phyloP scores from a whole-genome alignment of 345 rosid genomes.

The Heritiera littoralis region DNA sequence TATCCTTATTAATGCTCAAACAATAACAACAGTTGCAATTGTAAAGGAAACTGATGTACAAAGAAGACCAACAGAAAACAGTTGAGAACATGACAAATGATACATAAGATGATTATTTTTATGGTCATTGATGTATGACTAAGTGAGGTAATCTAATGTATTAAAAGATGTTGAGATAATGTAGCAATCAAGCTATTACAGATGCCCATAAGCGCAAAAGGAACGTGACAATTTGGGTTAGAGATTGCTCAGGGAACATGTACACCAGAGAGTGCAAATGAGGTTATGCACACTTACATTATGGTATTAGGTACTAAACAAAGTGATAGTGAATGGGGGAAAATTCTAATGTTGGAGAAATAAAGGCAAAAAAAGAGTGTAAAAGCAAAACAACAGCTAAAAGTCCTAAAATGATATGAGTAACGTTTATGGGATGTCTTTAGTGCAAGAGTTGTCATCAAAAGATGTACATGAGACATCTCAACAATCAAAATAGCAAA shows the following conservation, averaged over 20 bases:
- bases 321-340: background rate
- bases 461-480: background rate
- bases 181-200: background rate
- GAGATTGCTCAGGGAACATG: background rate
- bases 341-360: background rate
- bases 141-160: background rate
- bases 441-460: conserved; percentile 2
- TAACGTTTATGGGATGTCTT: background rate
- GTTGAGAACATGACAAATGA: background rate
- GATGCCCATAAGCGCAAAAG: background rate
- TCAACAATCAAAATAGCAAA: background rate
- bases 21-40: background rate
- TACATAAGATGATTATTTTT: background rate
- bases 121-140: background rate
- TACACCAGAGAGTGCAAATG: background rate
- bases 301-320: background rate
- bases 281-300: background rate
- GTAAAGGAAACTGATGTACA: background rate
- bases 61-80: background rate
- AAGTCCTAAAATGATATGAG: conserved; percentile 2
- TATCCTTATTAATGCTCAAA: background rate
- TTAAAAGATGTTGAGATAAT: background rate
- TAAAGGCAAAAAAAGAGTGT: background rate
- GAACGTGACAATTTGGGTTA: background rate
- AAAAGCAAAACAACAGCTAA: background rate